These are phyloP conservation scores for Geranomyces michiganensis DNA, from an alignment of 192 early-diverging fungal genomes.

Conservation along the genomic window DNA sequence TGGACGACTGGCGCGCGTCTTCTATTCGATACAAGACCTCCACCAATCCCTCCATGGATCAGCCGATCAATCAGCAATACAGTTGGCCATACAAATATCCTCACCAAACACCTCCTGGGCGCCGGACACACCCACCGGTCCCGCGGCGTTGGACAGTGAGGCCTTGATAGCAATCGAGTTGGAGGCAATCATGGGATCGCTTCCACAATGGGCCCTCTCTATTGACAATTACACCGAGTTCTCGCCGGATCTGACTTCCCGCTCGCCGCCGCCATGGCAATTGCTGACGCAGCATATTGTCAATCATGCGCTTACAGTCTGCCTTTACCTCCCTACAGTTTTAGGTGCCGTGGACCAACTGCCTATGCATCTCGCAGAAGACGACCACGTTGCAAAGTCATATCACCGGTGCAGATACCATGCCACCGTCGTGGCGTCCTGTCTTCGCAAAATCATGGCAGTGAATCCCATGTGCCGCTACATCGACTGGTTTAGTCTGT, in stretches of 20 bases:
- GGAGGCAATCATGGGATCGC: slow-evolving; percentile 17
- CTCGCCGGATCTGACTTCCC: not conserved
- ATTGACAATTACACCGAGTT: slow-evolving; percentile 12
- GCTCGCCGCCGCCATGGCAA: slow-evolving; percentile 27
- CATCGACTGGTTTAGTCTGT: slow-evolving; percentile 28
- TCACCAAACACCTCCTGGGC: not conserved
- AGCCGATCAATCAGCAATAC: slow-evolving; percentile 11
- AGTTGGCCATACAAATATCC: not conserved
- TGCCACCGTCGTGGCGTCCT: slow-evolving; percentile 8
- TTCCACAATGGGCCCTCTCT: slow-evolving; percentile 21
- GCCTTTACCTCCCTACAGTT: slow-evolving; percentile 23
- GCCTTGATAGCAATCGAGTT: slow-evolving; percentile 15
- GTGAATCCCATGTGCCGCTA: slow-evolving; percentile 19
- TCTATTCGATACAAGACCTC: slow-evolving; percentile 12
- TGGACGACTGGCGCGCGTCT: slow-evolving; percentile 13
- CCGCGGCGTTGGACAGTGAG: slow-evolving; percentile 7
- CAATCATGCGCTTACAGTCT: slow-evolving; percentile 14
- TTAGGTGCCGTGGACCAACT: slow-evolving; percentile 11
- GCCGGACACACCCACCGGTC: not conserved
- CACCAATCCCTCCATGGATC: slow-evolving; percentile 17
- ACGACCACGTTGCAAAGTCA: not conserved
- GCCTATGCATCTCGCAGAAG: not conserved
- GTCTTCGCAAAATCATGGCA: slow-evolving; percentile 19
- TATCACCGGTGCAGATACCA: slow-evolving; percentile 27
- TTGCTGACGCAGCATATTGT: slow-evolving; percentile 28